Evolutionary conservation across 1,139 yeast species (phyloP).

Genomic region (Sugiyamaella pinicola): DNA sequence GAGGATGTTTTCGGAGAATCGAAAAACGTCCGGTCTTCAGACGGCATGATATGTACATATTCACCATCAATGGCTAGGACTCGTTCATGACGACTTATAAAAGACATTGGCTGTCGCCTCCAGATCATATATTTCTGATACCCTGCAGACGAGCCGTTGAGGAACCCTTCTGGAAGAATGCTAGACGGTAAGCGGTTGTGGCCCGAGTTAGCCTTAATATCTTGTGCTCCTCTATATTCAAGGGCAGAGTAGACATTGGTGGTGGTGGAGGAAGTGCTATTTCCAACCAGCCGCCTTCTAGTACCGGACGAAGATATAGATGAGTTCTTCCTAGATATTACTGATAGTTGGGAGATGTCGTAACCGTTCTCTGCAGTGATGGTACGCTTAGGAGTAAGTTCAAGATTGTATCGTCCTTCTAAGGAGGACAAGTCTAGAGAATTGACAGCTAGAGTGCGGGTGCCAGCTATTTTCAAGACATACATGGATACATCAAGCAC

Average conservation of each 20-base stretch:
- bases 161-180: conserved; percentile 24
- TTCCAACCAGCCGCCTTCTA: conserved; percentile 21
- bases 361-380: conserved; percentile 38
- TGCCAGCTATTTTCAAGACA: conserved; percentile 42
- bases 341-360: conserved; percentile 19
- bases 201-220: conserved; percentile 1
- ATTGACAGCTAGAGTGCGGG: conserved; percentile 28
- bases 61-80: conserved; percentile 91
- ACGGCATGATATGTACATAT: conserved; percentile 85
- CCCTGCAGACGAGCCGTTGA: conserved; percentile 34
- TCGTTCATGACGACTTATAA: conserved; percentile 78
- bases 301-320: neutral
- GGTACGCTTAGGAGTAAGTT: conserved; percentile 38
- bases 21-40: conserved; percentile 66
- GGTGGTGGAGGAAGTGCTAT: neutral
- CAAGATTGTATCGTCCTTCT: conserved; percentile 34
- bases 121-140: conserved; percentile 71
- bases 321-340: neutral
- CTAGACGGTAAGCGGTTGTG: conserved; percentile 15
- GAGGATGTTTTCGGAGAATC: conserved; percentile 83
- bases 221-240: conserved; percentile 17
- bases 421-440: conserved; percentile 28
- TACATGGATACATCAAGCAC: conserved; percentile 42
- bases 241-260: conserved; percentile 11
- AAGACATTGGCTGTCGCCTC: conserved; percentile 84